Base-by-base conservation (phyloP, 352 stramenopile species). In the Chrysophaeum taylorii region DNA sequence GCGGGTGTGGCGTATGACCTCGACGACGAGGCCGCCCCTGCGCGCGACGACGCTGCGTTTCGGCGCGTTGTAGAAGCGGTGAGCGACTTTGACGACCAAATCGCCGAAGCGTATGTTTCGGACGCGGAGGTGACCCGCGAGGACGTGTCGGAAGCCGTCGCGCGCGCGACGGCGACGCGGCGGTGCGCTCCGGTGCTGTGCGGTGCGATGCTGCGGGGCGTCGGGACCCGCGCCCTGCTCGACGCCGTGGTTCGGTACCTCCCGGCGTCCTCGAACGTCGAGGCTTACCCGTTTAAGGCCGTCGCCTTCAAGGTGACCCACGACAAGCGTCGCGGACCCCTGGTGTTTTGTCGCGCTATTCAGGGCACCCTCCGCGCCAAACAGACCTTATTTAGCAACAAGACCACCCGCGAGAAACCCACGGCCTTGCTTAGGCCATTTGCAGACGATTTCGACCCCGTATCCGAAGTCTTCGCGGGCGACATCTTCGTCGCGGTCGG, bases 21-120 rank as follows among this genome's bases (percentile, higher is more conserved):
- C 45, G 12, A 25, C 45, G 9, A 25, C 14, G 18, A 25, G 45
- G 12, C 7, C 9, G 12, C 12, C 45, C 18, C 14, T 21, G 41
- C 41, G 41, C 14, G 14, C 14, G 41, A 14, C 21, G 41, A 21
- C 41, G 14, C 21, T 48, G 41, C 12, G n/a, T 27, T 57, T 57
- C 45, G 45, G 45, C 12, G 45, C 45, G 18, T 57, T 41, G 90
- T 99, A 69, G 90, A 97, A 76, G 75, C 78, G 14, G 80, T 99
- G 62, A 94, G 94, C 0, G 91, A 99, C 75, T 86, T 97, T 1
- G 94, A 99, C 80, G 93, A 98, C 62, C 84, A 90, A 21, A 96
- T 98, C 70, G 93, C 85, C 42, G 94, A 98, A 82, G 76, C 95
- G 41, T 99, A 97, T 79, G 75, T 99, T 1, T 90, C 93, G 76